phyloP scores from a whole-genome alignment of 495 filamentous ascomycete species.

The Podospora bellae-mahoneyi region DNA sequence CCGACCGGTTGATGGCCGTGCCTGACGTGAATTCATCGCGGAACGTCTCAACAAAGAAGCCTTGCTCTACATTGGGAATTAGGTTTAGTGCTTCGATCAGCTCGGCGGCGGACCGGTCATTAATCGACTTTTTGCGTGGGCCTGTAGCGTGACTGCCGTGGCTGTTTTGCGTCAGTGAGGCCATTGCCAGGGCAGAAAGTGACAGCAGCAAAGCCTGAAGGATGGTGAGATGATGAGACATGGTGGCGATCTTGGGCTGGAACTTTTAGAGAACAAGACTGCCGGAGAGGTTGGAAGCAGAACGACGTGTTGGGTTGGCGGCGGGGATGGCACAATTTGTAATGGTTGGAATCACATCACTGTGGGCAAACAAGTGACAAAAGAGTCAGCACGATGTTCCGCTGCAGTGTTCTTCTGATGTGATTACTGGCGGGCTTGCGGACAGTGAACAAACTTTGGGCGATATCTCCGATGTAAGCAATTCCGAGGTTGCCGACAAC shows the following conservation, averaged over 20 bases:
- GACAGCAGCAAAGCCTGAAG: neutral
- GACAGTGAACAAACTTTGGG: neutral
- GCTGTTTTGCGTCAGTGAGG: neutral
- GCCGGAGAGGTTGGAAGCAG: neutral
- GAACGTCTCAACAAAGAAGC: constrained; percentile 49
- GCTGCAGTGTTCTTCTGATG: no score
- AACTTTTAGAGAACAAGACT: neutral
- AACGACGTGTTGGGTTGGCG: neutral
- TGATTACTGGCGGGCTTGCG: no score
- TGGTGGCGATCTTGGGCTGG: neutral
- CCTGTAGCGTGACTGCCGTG: neutral
- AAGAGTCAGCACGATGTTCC: neutral
- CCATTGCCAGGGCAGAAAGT: neutral
- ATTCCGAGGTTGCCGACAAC: neutral
- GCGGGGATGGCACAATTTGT: neutral
- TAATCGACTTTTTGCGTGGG: constrained; percentile 8
- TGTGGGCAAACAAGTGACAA: neutral
- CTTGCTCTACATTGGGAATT: constrained; percentile 43
- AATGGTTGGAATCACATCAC: neutral
- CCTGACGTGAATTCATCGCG: constrained; percentile 30
- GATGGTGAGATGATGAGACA: neutral
- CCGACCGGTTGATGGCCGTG: constrained; percentile 35
- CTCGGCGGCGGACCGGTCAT: constrained; percentile 35
- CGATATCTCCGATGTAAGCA: neutral
- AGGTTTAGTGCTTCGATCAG: constrained; percentile 41